Evolutionary conservation across 2,329 filamentous ascomycete species (phyloP).

Genomic region (Emergomyces orientalis): DNA sequence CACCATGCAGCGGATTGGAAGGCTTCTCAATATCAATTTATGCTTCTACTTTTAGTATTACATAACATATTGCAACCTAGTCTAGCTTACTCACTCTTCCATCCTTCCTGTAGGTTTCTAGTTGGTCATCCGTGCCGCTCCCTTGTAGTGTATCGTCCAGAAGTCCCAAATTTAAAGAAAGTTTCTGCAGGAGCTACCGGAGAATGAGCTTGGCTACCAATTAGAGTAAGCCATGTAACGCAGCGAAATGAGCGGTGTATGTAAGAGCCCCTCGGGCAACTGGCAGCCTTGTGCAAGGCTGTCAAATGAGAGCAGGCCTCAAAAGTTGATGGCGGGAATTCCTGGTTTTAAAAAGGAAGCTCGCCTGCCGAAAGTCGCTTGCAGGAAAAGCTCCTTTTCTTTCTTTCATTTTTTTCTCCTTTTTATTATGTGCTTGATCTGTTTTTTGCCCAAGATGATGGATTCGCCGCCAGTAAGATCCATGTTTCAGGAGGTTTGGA

Average conservation of each 20-base stretch:
- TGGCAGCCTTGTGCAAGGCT: neutral
- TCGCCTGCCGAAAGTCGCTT: conserved; percentile 1
- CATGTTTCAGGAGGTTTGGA: neutral
- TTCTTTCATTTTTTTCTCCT: neutral
- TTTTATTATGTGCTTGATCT: neutral
- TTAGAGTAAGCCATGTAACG: neutral
- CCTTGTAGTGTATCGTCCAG: neutral
- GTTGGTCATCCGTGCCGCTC: neutral
- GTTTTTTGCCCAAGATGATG: neutral
- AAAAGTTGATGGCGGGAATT: neutral
- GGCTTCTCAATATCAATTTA: neutral
- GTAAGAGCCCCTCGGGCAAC: neutral
- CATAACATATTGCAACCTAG: neutral
- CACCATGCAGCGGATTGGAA: neutral
- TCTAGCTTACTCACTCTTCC: conserved; percentile 2
- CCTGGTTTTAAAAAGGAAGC: neutral
- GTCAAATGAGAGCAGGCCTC: conserved; percentile 2
- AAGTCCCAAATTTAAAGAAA: neutral
- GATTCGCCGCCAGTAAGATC: neutral
- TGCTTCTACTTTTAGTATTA: conserved; percentile 1
- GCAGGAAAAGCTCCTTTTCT: neutral
- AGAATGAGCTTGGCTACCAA: neutral
- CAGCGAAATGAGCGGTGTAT: neutral
- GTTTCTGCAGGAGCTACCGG: neutral
- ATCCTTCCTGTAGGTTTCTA: neutral